Evolutionary conservation across 768 basidiomycete species (phyloP), one percentile per base, ranked within the genome.

Genomic region (Atractiella rhizophila): DNA sequence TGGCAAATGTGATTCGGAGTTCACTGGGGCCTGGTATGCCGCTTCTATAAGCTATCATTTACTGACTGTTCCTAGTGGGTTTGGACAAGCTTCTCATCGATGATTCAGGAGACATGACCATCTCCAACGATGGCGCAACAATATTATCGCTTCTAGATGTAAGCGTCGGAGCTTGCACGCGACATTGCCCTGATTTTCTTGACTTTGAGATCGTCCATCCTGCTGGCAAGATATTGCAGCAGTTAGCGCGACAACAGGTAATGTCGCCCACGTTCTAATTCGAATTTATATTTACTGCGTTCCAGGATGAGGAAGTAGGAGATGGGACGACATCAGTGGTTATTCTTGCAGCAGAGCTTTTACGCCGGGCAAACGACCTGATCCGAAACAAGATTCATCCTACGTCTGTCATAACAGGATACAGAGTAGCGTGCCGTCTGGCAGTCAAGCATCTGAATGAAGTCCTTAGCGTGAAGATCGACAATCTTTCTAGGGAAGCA

Each of bases 71-170:
- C 25, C 44, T 33, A 6, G 23, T 23, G 27, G n/a, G 9, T 39
- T 28, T 33, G 5, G 5, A 11, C 30, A 8, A n/a, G 21, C 26
- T 8, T 15, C 9, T 18, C 8, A 9, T 7, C 4, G 16, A 3
- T 36, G 5, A 10, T 5, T 5, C 5, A 24, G 59, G 88, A 83
- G 91, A 98, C 68, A 86, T 96, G 23, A 96, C 91, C 24, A 96
- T 98, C 58, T 94, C 91, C 35, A 98, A 98, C 62, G 91, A 96
- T 63, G 91, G 91, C 35, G 91, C 91, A 13, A 96, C 91, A n/a
- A 98, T 98, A 52, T 71, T 98, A 28, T 75, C 80, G 19, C 67
- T 96, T 16, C 66, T 96, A 29, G 73, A 82, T 13, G 86, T n/a
- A n/a, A n/a, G n/a, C n/a, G n/a, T n/a, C n/a, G n/a, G n/a, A n/a